A percentile compares a stretch with the other conserved stretches of the same genome.
These are phyloP conservation scores for Dichotomopilus funicola DNA, from an alignment of 2,329 filamentous ascomycete genomes.

Conservation along the genomic window DNA sequence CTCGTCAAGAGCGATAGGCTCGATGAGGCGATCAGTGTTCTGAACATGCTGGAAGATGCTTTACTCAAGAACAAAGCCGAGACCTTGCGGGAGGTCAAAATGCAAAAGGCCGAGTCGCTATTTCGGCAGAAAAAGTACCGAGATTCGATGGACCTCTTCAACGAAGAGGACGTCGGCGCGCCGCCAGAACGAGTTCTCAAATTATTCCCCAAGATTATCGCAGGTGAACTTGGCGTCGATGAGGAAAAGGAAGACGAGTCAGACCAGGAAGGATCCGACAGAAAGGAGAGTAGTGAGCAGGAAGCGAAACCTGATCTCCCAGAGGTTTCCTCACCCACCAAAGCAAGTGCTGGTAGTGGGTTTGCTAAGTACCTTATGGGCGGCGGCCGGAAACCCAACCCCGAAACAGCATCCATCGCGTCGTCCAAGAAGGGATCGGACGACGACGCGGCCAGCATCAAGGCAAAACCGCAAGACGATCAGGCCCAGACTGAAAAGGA, in stretches of 20 bases:
- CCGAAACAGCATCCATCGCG: constrained; percentile 53
- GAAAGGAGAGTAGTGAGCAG: constrained; percentile 30
- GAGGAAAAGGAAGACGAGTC: constrained; percentile 33
- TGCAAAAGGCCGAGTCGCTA: constrained; percentile 79
- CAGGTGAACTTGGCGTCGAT: constrained; percentile 58
- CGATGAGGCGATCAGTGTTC: constrained; percentile 86
- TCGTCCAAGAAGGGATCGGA: constrained; percentile 52
- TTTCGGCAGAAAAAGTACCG: constrained; percentile 80
- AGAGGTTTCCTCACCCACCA: constrained; percentile 31
- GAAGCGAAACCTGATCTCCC: constrained; percentile 22
- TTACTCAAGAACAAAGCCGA: constrained; percentile 75
- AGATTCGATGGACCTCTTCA: constrained; percentile 82
- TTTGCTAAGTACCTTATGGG: constrained; percentile 51
- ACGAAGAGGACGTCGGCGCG: constrained; percentile 74
- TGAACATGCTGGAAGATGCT: constrained; percentile 88
- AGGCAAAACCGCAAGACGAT: constrained; percentile 42
- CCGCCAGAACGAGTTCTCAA: constrained; percentile 83
- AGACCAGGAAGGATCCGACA: constrained; percentile 26
- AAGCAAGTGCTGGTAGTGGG: constrained; percentile 33
- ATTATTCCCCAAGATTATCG: constrained; percentile 76
- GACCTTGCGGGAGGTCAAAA: constrained; percentile 77
- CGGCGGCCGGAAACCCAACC: constrained; percentile 37
- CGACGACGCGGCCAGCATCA: constrained; percentile 51
- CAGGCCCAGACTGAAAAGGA: constrained; percentile 67
- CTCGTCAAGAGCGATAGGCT: constrained; percentile 67